Base-by-base conservation (phyloP, 1,284 basidiomycete species). In the Ustilago crameri region DNA sequence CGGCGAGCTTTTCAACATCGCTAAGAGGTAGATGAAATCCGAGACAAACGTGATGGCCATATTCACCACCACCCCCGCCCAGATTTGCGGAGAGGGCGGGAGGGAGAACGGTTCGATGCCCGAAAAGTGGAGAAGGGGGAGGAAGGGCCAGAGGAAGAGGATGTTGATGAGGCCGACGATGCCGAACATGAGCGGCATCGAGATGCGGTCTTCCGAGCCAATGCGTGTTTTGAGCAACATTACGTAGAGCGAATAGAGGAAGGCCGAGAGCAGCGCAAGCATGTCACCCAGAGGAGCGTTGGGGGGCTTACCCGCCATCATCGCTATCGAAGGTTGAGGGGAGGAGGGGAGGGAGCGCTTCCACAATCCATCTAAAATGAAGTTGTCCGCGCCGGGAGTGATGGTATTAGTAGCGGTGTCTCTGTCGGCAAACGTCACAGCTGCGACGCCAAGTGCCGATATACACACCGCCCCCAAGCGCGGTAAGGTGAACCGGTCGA, bases 1-100 rank as follows among this genome's bases (percentile, higher is more conserved):
- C 15, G 82, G 95, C 3, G 94, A 95, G 3, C 95, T 97, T 86
- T 96, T 97, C 67, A 98, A 88, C 94, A 98, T 97, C 5, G 95
- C 93, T 70, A 79, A 54, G 42, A 83, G 71, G 27, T 81, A 84
- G 46, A 63, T 55, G 22, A 76, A 58, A 23, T 67, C 62, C 44
- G 70, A 70, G 9, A 84, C 81, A 23, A 85, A 83, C 9, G 84
- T 85, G 61, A 85, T 85, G 30, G 53, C 54, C 92, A 94, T 95
- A 81, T 97, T 98, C 73, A 92, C 84, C 17, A 90, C 75, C 44
- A 97, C 87, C 3, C 89, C 90, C 3, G 85, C 84, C 83, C 92
- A 87, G 1, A 89, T 89, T 55, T 86, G 86, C 3, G 83, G 80
- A 0, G 87, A 88, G 0, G 84, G 84, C 1, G 96, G 96, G 14